Evolutionary conservation across 1,139 yeast genomes (phyloP).

Genomic region (Martiniozyma asiatica): DNA sequence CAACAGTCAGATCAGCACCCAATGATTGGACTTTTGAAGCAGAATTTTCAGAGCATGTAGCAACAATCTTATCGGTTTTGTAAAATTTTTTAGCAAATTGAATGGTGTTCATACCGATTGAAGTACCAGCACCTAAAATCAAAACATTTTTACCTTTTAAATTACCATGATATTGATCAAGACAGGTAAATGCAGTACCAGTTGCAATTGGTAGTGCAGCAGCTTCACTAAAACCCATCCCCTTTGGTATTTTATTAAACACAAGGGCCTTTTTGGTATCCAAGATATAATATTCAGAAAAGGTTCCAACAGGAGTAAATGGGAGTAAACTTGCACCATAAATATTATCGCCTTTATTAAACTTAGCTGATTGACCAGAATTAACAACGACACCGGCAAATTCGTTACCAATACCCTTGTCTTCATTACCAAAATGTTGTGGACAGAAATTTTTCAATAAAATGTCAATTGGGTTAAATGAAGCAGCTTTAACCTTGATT

Average conservation of each 20-base stretch:
- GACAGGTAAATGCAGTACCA: slow-evolving; percentile 17
- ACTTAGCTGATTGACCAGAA: slow-evolving; percentile 36
- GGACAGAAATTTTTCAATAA: slow-evolving; percentile 24
- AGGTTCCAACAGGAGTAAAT: slow-evolving; percentile 34
- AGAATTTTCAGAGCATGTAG: slow-evolving; percentile 29
- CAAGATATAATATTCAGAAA: slow-evolving; percentile 36
- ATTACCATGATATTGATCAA: slow-evolving; percentile 21
- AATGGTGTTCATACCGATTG: no score
- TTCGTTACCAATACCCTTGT: slow-evolving; percentile 57
- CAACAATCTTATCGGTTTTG: slow-evolving; percentile 29
- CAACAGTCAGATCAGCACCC: slow-evolving; percentile 16
- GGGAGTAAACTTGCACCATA: slow-evolving; percentile 42
- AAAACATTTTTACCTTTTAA: slow-evolving; percentile 10
- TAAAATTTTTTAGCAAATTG: no score
- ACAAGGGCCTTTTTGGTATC: slow-evolving; percentile 25
- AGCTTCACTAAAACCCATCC: slow-evolving; percentile 40
- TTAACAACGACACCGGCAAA: slow-evolving; percentile 52
- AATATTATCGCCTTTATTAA: slow-evolving; percentile 48
- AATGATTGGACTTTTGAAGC: slow-evolving; percentile 6
- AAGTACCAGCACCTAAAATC: no score
- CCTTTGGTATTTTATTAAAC: slow-evolving; percentile 35
- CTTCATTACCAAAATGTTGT: slow-evolving; percentile 24
- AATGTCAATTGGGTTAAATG: slow-evolving; percentile 60
- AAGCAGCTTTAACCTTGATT: slow-evolving; percentile 45
- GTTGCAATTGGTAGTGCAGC: slow-evolving; percentile 47